A percentile compares a stretch with the other conserved stretches of the same genome.
These are phyloP conservation scores for Farysia itapuensis DNA, from an alignment of 1,284 basidiomycete genomes.

Conservation along the genomic window DNA sequence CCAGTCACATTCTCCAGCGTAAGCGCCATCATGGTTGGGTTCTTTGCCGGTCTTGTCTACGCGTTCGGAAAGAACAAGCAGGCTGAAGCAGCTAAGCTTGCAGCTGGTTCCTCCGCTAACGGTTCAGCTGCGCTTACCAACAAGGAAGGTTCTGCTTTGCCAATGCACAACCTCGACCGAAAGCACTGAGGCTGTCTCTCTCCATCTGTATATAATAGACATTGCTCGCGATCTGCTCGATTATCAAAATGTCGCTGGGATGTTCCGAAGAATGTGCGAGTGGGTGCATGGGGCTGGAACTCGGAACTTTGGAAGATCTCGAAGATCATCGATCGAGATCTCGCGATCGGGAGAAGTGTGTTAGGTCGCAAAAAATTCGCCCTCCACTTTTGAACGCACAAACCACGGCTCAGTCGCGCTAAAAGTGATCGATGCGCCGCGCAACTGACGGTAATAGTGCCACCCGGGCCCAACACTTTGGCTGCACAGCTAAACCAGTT, in stretches of 20 bases:
- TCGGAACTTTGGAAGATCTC: too few species aligned
- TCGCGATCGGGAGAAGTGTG: too few species aligned
- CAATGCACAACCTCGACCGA: constrained; percentile 35
- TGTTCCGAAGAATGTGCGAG: too few species aligned
- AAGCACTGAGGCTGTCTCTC: constrained; percentile 11
- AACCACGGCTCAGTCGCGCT: neutral
- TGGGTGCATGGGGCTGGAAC: too few species aligned
- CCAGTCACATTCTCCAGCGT: constrained; percentile 80
- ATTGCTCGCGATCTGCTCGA: too few species aligned
- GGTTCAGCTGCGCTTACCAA: constrained; percentile 10
- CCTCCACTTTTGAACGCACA: neutral
- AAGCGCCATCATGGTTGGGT: constrained; percentile 82
- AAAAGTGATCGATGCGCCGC: constrained; percentile 2
- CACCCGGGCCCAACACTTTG: too few species aligned
- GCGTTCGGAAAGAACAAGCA: constrained; percentile 58
- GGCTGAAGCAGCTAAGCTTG: constrained; percentile 43
- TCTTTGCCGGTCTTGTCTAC: constrained; percentile 71
- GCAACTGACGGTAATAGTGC: neutral
- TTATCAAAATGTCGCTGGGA: too few species aligned
- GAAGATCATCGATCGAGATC: too few species aligned
- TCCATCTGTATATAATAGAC: too few species aligned
- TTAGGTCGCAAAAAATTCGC: too few species aligned
- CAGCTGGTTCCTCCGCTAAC: constrained; percentile 31
- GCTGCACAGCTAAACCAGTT: too few species aligned
- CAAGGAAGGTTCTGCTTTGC: constrained; percentile 14